Conservation (phyloP, 202 grass and related monocot species). For the Saccharum hybrid region DNA sequence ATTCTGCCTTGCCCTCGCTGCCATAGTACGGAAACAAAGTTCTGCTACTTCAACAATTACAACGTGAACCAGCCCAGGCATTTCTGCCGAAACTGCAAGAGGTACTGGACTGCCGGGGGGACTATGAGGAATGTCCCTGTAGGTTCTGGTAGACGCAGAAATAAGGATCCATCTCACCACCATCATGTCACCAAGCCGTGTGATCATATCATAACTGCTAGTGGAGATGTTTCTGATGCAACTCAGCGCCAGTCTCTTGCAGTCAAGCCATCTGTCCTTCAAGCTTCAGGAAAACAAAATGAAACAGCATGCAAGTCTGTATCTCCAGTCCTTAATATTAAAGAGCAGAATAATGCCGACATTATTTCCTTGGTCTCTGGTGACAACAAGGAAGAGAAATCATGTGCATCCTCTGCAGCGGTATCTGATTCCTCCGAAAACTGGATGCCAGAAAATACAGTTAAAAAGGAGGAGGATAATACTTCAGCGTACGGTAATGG, state of each 20-base stretch:
- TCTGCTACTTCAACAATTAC: slow-evolving; percentile 98
- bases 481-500: slow-evolving; percentile 49
- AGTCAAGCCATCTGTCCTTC: slow-evolving; percentile 25
- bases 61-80: slow-evolving; percentile 94
- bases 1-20: slow-evolving; percentile 82
- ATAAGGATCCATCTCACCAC: slow-evolving; percentile 61
- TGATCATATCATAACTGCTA: slow-evolving; percentile 30
- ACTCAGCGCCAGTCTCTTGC: slow-evolving; percentile 50
- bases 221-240: slow-evolving; percentile 41
- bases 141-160: slow-evolving; percentile 79
- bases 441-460: slow-evolving; percentile 34
- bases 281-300: slow-evolving; percentile 36
- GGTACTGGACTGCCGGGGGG: slow-evolving; percentile 89
- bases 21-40: slow-evolving; percentile 96
- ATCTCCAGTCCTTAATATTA: slow-evolving; percentile 43
- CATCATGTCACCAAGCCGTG: slow-evolving; percentile 52
- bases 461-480: slow-evolving; percentile 48
- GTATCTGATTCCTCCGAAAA: slow-evolving; percentile 48
- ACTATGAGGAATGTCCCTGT: slow-evolving; percentile 80
- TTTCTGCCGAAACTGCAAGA: slow-evolving; percentile 81
- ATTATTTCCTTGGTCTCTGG: slow-evolving; percentile 33
- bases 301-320: slow-evolving; percentile 52
- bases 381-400: slow-evolving; percentile 62
- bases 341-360: slow-evolving; percentile 53
- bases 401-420: slow-evolving; percentile 54